phyloP scores from a whole-genome alignment of 2,329 filamentous ascomycete genomes.

The Leptographium radiaticola region DNA sequence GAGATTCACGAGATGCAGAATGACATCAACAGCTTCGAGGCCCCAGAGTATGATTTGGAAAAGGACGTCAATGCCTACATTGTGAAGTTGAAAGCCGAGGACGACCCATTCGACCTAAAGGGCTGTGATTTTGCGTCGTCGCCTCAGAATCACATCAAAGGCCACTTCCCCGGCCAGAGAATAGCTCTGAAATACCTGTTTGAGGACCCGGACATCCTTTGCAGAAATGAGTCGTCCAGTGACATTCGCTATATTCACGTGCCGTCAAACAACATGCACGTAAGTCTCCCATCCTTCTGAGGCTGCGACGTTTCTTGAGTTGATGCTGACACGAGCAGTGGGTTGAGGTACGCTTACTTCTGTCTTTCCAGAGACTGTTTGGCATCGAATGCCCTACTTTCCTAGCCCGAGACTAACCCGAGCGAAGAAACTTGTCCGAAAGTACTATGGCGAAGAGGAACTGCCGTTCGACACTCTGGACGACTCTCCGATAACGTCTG shows the following conservation, averaged over 20 bases:
- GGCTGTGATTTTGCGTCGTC: not conserved
- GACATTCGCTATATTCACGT: conserved; percentile 12
- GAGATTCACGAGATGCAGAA: not conserved
- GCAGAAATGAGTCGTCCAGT: no score
- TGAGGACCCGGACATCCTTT: not conserved
- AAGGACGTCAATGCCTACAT: conserved; percentile 5
- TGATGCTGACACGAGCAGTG: conserved; percentile 10
- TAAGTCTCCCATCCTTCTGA: not conserved
- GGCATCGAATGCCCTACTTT: no score
- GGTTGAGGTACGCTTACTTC: conserved; percentile 13
- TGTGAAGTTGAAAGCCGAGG: not conserved
- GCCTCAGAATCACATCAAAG: not conserved
- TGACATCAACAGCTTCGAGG: not conserved
- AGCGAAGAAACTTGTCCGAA: conserved; percentile 11
- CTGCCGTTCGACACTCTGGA: not conserved
- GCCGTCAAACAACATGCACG: conserved; percentile 13
- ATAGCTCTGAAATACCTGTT: not conserved
- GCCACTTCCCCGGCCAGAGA: not conserved
- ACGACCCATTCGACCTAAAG: not conserved
- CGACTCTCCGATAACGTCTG: conserved; percentile 3
- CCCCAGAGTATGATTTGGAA: not conserved
- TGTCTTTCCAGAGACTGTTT: no score
- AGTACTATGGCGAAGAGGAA: conserved; percentile 11
- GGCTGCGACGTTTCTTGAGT: not conserved
- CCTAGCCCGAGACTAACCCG: no score